These are phyloP conservation scores for Didymella sp. DNA, from an alignment of 2,329 filamentous ascomycete genomes.

Conservation along the genomic window DNA sequence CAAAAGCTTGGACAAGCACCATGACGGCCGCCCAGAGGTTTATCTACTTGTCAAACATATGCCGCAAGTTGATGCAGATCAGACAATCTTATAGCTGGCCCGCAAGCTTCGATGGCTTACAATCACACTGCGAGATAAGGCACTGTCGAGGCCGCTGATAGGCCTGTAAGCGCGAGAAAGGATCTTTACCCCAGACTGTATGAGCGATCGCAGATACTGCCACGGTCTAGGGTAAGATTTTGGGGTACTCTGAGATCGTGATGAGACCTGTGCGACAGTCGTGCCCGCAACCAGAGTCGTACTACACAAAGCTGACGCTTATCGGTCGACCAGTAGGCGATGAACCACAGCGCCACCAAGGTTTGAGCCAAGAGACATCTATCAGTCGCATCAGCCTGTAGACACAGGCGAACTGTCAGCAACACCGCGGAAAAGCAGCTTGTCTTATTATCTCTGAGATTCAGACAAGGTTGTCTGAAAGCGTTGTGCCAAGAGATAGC, in stretches of 20 bases:
- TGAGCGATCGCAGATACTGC: background rate
- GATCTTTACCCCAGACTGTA: slow-evolving; percentile 12
- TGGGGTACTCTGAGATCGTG: background rate
- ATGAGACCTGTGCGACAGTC: slow-evolving; percentile 4
- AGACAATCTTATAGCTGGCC: background rate
- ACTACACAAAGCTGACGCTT: slow-evolving; percentile 1
- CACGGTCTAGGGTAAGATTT: background rate
- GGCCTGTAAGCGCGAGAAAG: slow-evolving; percentile 19
- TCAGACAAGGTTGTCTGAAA: slow-evolving; percentile 39
- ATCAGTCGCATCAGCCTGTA: slow-evolving; percentile 10
- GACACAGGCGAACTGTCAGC: slow-evolving; percentile 36
- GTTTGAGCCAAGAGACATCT: slow-evolving; percentile 6
- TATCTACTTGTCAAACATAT: background rate
- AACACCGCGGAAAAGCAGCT: slow-evolving; percentile 44
- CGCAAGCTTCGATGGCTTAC: background rate
- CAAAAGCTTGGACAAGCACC: background rate
- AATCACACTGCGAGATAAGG: slow-evolving; percentile 51
- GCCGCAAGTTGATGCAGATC: background rate
- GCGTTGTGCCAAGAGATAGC: slow-evolving; percentile 24
- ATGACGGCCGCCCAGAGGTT: slow-evolving; percentile 20
- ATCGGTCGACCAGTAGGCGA: slow-evolving; percentile 1
- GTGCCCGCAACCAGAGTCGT: slow-evolving; percentile 3
- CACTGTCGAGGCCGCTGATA: slow-evolving; percentile 27
- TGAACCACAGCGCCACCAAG: background rate
- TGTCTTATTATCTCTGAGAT: slow-evolving; percentile 35